Evolutionary conservation across 805 yeast genomes (phyloP), one percentile per base, ranked within the genome.

Genomic region (Saccharomycopsis fermentans): DNA sequence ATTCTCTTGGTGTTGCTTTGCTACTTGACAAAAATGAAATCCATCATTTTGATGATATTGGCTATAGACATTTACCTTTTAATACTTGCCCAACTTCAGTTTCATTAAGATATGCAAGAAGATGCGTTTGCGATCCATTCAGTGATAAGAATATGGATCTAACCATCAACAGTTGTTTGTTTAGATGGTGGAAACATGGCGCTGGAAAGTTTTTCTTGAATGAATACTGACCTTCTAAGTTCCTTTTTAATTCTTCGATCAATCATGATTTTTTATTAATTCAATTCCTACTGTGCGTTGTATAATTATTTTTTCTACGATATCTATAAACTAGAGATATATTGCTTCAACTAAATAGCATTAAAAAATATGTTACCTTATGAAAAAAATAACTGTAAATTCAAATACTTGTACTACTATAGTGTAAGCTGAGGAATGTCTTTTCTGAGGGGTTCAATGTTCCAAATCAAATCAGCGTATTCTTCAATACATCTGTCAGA

Each of bases 391-490:
- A 27, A 6, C 9, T 19, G 9, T 11, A 37, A 54, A 35, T 24
- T 26, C 36, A 55, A 37, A 54, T 24, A 29, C 3, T 4, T n/a
- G 2, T 21, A 6, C 6, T 2, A 4, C 47, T 39, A 21, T 17
- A 2, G 2, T 8, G 24, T 9, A 39, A 39, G 19, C 19, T 16
- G 24, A 39, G 24, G 8, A 39, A 39, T 14, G 19, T 39, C 47
- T 16, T 52, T 29, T n/a, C 24, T 24, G 19, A 63, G 12, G 39
- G 96, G 95, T 74, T 90, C 96, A 62, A 90, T 81, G 68, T 90
- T 86, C 97, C 97, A 90, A 67, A 90, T 90, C 62, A 84, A 81
- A 64, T 88, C 96, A 36, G 97, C 96, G 65, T 90, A 90, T 70
- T 90, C 97, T 66, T 84, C 86, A 68, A 90, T 87, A 70, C 96